Conservation (phyloP, 1,139 yeast species). For the Geotrichum phurueaensis region DNA sequence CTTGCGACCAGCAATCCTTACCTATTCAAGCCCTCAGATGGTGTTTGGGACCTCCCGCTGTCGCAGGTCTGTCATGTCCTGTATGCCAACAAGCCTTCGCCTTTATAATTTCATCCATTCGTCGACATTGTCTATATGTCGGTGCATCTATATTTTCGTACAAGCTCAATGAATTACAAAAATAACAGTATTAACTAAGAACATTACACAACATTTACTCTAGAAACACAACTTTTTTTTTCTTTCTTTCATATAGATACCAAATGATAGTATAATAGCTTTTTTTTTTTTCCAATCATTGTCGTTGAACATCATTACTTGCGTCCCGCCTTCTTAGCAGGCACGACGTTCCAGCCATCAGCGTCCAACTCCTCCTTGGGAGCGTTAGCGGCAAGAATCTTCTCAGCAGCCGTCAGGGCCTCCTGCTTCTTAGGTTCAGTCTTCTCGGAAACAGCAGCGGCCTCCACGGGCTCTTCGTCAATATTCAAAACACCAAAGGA, state of each 20-base stretch:
- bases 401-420: not conserved
- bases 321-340: constrained; percentile 19
- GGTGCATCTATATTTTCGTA: not conserved
- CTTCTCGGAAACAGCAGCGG: not conserved
- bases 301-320: constrained; percentile 12
- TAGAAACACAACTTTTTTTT: not conserved
- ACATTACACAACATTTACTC: not conserved
- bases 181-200: not conserved
- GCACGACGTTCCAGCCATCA: constrained; percentile 33
- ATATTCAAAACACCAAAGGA: constrained; percentile 5
- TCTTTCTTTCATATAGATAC: not conserved
- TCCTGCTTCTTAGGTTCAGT: not conserved
- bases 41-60: constrained; percentile 78
- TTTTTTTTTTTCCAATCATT: not conserved
- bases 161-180: not conserved
- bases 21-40: constrained; percentile 58
- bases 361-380: constrained; percentile 21
- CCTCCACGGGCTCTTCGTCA: not conserved
- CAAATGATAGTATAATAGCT: not conserved
- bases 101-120: not conserved
- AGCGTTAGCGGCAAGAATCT: not conserved
- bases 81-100: constrained; percentile 35
- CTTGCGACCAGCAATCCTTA: constrained; percentile 24
- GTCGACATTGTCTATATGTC: not conserved
- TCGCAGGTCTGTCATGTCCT: constrained; percentile 64